Base-by-base conservation (phyloP, 495 filamentous ascomycete species). In the Aspergillus steynii region DNA sequence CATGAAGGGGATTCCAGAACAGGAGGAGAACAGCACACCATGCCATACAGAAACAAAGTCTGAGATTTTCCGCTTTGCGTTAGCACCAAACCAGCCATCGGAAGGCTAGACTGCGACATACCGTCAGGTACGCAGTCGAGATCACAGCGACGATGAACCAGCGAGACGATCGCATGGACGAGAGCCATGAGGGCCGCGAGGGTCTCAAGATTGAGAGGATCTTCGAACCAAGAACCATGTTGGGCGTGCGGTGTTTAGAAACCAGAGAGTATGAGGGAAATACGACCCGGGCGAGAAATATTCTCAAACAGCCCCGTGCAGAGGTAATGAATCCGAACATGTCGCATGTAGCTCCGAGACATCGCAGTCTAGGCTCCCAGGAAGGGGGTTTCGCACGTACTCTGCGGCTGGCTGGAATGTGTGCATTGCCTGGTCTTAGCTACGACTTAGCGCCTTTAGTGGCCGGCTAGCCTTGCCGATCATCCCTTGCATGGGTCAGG, bases 31-130 rank as follows among this genome's bases (percentile, higher is more conserved):
- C 50, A 29, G 26, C 50, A 52, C 60, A 66, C 64, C 64, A 66
- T 66, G 14, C 61, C 64, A 57, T 66, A 66, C 37, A 66, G 46
- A 56, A 66, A 66, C n/a, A 63, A 49, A 29, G 62, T 60, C 64
- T 66, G 20, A 20, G 29, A 29, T 42, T 42, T 27, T 5, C 29
- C 27, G 10, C 25, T 37, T 31, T 55, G 52, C 52, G 52, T 55
- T 25, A 55, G 31, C 15, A 31, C 42, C 4, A 59, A 25, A 5
- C 9, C 12, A 12, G 3, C 37, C 37, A 42, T 14, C 3, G 14
- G 0, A 4, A 42, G 37, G 20, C 25, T 1, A 55, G 54, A 28
- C 2, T 29, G 20, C 20, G 27, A 14, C 6, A 55, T 55, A 67
- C 65, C 54, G 62, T 65, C 58, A 67, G 34, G 61, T 59, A 10